Evolutionary conservation across 768 basidiomycete species (phyloP).

Genomic region (Collybiopsis confluens): DNA sequence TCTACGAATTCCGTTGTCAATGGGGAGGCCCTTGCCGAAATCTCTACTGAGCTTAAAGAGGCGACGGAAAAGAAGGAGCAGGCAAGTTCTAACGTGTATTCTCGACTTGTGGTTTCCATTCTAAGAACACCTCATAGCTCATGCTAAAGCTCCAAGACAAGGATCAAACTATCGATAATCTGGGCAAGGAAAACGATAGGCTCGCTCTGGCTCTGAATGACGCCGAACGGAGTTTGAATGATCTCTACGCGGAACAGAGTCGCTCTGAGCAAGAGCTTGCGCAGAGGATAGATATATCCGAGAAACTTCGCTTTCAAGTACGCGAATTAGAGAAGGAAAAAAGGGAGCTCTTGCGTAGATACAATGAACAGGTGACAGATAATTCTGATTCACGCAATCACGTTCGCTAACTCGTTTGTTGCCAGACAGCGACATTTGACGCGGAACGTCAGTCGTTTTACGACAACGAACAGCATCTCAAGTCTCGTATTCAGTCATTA

Average conservation of each 20-base stretch:
- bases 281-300: conserved; percentile 76
- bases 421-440: conserved; percentile 81
- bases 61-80: conserved; percentile 83
- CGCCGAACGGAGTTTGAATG: conserved; percentile 70
- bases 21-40: conserved; percentile 50
- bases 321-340: conserved; percentile 89
- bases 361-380: conserved; percentile 81
- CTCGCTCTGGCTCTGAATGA: conserved; percentile 60
- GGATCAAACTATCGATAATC: conserved; percentile 59
- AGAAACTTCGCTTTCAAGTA: conserved; percentile 76
- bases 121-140: conserved; percentile 42
- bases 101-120: conserved; percentile 5
- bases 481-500: conserved; percentile 83
- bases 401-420: conserved; percentile 1
- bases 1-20: conserved; percentile 32
- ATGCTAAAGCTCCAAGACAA: conserved; percentile 76
- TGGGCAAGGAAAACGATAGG: conserved; percentile 61
- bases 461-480: conserved; percentile 91
- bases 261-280: conserved; percentile 80
- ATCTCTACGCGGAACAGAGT: conserved; percentile 77
- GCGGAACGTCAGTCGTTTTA: conserved; percentile 90
- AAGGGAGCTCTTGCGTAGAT: conserved; percentile 74
- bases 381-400: not conserved
- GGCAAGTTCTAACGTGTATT: conserved; percentile 34
- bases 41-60: conserved; percentile 61